Conservation (phyloP, 1,139 yeast species). For the Taphrina confusa region DNA sequence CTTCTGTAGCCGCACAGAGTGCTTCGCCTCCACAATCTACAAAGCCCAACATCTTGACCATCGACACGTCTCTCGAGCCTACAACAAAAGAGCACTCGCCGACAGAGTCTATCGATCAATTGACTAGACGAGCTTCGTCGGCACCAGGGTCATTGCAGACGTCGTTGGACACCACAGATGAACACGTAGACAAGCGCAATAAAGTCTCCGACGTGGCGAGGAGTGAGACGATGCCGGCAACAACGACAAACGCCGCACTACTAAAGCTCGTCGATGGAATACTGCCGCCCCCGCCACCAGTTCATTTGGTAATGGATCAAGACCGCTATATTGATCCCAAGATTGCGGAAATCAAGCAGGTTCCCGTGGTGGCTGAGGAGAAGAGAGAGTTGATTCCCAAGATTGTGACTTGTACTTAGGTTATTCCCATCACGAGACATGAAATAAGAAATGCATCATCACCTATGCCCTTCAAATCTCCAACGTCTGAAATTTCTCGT, state of each 20-base stretch:
- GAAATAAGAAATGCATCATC: too few relatives aligned
- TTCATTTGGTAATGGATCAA: background rate
- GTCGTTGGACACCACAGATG: background rate
- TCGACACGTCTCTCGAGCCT: too few relatives aligned
- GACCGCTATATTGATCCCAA: constrained; percentile 5
- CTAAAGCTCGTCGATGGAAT: constrained; percentile 9
- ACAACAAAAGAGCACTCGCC: too few relatives aligned
- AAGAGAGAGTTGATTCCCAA: background rate
- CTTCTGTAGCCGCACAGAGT: too few relatives aligned
- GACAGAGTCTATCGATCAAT: too few relatives aligned
- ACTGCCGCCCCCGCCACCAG: background rate
- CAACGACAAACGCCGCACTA: background rate
- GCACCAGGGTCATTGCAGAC: background rate
- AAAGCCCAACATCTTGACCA: too few relatives aligned
- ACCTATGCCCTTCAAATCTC: too few relatives aligned
- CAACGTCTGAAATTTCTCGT: too few relatives aligned
- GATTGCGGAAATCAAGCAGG: constrained; percentile 12
- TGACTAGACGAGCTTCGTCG: too few relatives aligned
- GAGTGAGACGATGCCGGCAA: background rate
- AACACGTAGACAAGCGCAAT: background rate
- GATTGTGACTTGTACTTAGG: background rate
- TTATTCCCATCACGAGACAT: too few relatives aligned
- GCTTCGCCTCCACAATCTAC: too few relatives aligned
- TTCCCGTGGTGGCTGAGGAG: background rate
- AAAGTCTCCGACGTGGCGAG: background rate